Evolutionary conservation across 345 rosid species (phyloP).

Genomic region (Gynandropsis gynandra): DNA sequence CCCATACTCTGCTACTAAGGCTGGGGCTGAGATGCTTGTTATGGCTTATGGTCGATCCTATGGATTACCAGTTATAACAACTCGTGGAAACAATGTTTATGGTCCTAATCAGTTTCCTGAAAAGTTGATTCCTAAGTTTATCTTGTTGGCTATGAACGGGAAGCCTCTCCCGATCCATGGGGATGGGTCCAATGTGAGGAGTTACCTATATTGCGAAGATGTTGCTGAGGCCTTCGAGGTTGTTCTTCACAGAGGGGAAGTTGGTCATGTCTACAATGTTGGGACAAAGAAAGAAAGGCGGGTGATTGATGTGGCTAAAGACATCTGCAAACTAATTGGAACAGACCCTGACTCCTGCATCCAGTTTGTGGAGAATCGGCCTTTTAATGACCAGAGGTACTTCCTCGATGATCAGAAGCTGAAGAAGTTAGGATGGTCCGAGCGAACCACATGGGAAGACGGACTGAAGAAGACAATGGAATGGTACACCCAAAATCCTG

Average conservation of each 20-base stretch:
- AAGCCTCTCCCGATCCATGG: constrained; percentile 54
- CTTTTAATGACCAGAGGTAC: constrained; percentile 58
- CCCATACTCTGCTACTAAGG: constrained; percentile 64
- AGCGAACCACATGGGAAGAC: constrained; percentile 48
- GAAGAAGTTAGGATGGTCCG: constrained; percentile 52
- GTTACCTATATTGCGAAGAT: constrained; percentile 52
- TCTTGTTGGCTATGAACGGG: constrained; percentile 54
- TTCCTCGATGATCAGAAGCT: constrained; percentile 61
- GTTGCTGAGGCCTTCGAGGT: constrained; percentile 66
- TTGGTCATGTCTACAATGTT: constrained; percentile 56
- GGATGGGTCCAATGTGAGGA: constrained; percentile 55
- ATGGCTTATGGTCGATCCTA: constrained; percentile 62
- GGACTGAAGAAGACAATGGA: constrained; percentile 51
- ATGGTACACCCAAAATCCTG: constrained; percentile 46
- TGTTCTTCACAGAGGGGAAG: constrained; percentile 52
- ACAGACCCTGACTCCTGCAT: constrained; percentile 35
- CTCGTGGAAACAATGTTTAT: constrained; percentile 60
- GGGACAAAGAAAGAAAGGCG: constrained; percentile 53
- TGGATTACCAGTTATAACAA: constrained; percentile 50
- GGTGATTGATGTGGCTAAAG: constrained; percentile 52
- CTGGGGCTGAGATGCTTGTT: constrained; percentile 64
- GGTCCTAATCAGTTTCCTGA: constrained; percentile 64
- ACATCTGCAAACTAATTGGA: constrained; percentile 42
- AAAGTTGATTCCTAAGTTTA: constrained; percentile 56
- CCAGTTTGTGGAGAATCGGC: constrained; percentile 45